These are phyloP conservation scores for Ceratocystis colombiana DNA, from an alignment of 2,329 filamentous ascomycete genomes.

Conservation along the genomic window DNA sequence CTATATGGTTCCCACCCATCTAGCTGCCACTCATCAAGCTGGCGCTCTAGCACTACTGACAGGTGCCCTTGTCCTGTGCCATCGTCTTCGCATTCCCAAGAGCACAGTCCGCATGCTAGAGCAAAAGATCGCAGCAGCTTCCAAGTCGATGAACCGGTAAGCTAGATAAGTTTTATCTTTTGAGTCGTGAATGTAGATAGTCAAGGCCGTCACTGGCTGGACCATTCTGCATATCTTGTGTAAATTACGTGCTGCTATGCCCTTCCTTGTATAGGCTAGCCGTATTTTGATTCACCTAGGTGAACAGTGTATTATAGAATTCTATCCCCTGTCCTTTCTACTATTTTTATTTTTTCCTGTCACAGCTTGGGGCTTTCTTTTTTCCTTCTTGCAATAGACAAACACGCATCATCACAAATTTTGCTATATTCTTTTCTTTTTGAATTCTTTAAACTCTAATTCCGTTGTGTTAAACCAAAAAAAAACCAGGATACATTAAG, in stretches of 20 bases:
- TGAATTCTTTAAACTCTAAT: constrained; percentile 24
- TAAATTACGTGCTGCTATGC: constrained; percentile 1
- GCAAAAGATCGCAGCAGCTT: constrained; percentile 34
- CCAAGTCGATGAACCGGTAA: constrained; percentile 24
- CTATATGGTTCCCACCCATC: constrained; percentile 80
- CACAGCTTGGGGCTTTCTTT: background rate
- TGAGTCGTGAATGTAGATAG: background rate
- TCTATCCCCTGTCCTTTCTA: background rate
- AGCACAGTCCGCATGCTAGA: constrained; percentile 52
- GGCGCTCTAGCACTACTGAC: constrained; percentile 78
- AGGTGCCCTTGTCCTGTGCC: constrained; percentile 68
- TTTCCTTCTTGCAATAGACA: background rate
- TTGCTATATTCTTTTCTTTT: constrained; percentile 20
- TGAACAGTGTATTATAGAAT: constrained; percentile 10
- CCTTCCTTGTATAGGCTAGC: too few relatives aligned
- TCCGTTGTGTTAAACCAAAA: constrained; percentile 16
- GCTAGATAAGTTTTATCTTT: constrained; percentile 5
- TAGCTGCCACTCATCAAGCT: constrained; percentile 88
- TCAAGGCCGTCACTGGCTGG: background rate
- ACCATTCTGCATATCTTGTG: background rate
- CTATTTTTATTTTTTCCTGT: background rate
- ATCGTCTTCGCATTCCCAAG: constrained; percentile 63
- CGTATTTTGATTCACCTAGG: background rate
- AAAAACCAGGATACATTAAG: background rate
- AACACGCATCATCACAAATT: background rate